Percentiles rank a stretch among this genome's conserved stretches.
Evolutionary conservation across 129 eudicot species (phyloP).

Genomic region (Dittrichia graveolens): DNA sequence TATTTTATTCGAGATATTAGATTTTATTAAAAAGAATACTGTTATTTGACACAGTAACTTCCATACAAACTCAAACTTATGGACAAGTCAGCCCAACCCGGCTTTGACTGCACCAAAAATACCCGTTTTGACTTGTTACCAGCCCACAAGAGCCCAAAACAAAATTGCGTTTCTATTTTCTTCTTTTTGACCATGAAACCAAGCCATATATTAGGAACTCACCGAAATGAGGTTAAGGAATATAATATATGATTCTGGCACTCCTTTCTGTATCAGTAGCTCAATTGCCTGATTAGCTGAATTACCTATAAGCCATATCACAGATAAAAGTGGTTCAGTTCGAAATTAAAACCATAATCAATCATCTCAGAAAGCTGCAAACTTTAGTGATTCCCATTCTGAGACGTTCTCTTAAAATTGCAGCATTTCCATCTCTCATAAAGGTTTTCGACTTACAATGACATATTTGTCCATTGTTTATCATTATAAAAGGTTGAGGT

Average conservation of each 20-base stretch:
- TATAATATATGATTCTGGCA: constrained; percentile 89
- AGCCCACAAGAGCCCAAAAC: neutral
- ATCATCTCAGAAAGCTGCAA: neutral
- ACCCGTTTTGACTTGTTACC: neutral
- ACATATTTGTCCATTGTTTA: constrained; percentile 3
- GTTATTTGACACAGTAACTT: neutral
- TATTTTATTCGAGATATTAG: too few relatives aligned
- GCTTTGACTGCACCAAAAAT: neutral
- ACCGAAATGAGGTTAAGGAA: constrained; percentile 95
- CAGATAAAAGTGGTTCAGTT: neutral
- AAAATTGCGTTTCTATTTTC: neutral
- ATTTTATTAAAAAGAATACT: too few relatives aligned
- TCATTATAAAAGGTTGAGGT: constrained; percentile 18
- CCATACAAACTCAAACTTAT: too few relatives aligned
- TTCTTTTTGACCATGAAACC: neutral
- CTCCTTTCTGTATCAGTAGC: constrained; percentile 91
- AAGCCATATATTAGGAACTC: constrained; percentile 29
- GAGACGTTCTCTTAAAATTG: neutral
- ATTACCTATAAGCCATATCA: constrained; percentile 55
- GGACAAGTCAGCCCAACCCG: neutral
- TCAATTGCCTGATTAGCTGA: constrained; percentile 98
- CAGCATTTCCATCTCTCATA: neutral
- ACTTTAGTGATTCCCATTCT: neutral
- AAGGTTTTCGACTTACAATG: constrained; percentile 3
- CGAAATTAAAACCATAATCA: constrained; percentile 2